Evolutionary conservation across 441 rosid genomes (phyloP).

Genomic region (Populus hybrid): DNA sequence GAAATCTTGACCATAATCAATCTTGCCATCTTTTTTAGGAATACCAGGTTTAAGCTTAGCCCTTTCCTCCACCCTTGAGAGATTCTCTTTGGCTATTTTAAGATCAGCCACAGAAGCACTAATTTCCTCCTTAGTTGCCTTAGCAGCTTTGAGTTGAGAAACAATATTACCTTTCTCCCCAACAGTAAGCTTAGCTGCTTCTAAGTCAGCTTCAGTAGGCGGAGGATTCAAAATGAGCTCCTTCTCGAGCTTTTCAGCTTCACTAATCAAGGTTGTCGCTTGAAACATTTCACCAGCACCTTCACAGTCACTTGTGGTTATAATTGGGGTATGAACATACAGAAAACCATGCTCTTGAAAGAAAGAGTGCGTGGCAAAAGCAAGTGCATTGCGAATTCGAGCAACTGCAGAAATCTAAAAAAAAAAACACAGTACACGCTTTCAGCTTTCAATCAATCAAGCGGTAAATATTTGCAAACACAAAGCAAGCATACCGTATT

Average conservation of each 20-base stretch:
- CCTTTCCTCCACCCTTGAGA: slow-evolving; percentile 59
- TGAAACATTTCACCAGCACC: slow-evolving; percentile 99
- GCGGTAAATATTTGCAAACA: not conserved
- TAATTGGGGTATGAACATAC: slow-evolving; percentile 79
- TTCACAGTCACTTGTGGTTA: slow-evolving; percentile 96
- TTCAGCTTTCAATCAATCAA: not conserved
- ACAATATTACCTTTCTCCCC: slow-evolving; percentile 69
- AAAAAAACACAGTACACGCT: not conserved
- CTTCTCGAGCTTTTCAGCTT: slow-evolving; percentile 62
- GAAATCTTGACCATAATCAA: slow-evolving; percentile 72
- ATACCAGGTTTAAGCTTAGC: slow-evolving; percentile 73
- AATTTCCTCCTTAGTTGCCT: slow-evolving; percentile 59
- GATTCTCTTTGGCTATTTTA: slow-evolving; percentile 52
- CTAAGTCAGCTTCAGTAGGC: slow-evolving; percentile 69
- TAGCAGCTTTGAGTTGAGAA: slow-evolving; percentile 53
- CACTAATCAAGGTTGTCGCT: slow-evolving; percentile 75
- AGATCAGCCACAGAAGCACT: slow-evolving; percentile 51
- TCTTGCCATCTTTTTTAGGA: slow-evolving; percentile 72
- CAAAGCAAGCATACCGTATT: slow-evolving; percentile 49
- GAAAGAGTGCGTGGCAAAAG: slow-evolving; percentile 84
- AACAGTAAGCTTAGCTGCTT: slow-evolving; percentile 55
- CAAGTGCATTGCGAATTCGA: slow-evolving; percentile 80
- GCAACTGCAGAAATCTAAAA: slow-evolving; percentile 77
- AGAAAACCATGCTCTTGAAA: slow-evolving; percentile 73
- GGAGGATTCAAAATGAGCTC: slow-evolving; percentile 74